Evolutionary conservation across 2,329 filamentous ascomycete genomes (phyloP).

Genomic region (Berkeleyomyces basicola): DNA sequence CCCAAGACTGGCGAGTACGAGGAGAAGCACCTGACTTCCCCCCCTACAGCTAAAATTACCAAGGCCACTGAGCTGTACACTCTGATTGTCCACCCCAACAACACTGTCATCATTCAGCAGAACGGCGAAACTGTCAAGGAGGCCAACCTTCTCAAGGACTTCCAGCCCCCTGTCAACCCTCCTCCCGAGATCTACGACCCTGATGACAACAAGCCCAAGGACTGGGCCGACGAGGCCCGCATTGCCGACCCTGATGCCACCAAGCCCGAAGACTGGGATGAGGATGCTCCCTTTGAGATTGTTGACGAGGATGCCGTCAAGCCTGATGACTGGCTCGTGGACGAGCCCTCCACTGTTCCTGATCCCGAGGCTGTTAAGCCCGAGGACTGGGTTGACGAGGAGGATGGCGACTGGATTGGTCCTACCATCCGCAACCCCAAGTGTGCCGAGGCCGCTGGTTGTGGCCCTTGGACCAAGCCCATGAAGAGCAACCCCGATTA

Average conservation of each 20-base stretch:
- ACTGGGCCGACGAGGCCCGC: constrained; percentile 88
- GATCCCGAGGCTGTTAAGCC: constrained; percentile 96
- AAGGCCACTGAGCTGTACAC: constrained; percentile 95
- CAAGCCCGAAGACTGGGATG: constrained; percentile 98
- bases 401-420: constrained; percentile 93
- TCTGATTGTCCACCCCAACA: constrained; percentile 88
- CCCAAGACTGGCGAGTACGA: constrained; percentile 99
- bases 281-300: constrained; percentile 94
- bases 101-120: constrained; percentile 84
- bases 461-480: constrained; percentile 81
- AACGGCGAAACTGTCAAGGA: constrained; percentile 79
- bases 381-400: constrained; percentile 98
- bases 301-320: constrained; percentile 80
- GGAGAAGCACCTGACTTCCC: constrained; percentile 89
- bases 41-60: constrained; percentile 71
- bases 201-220: constrained; percentile 82
- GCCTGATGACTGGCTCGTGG: constrained; percentile 91
- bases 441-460: constrained; percentile 84
- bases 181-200: constrained; percentile 85
- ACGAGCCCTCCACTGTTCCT: constrained; percentile 65
- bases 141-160: constrained; percentile 86
- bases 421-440: constrained; percentile 90
- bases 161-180: constrained; percentile 85
- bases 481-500: constrained; percentile 89
- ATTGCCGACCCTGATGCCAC: constrained; percentile 83